Base-by-base conservation (phyloP, 2,329 filamentous ascomycete species). In the Colletotrichum sp. region DNA sequence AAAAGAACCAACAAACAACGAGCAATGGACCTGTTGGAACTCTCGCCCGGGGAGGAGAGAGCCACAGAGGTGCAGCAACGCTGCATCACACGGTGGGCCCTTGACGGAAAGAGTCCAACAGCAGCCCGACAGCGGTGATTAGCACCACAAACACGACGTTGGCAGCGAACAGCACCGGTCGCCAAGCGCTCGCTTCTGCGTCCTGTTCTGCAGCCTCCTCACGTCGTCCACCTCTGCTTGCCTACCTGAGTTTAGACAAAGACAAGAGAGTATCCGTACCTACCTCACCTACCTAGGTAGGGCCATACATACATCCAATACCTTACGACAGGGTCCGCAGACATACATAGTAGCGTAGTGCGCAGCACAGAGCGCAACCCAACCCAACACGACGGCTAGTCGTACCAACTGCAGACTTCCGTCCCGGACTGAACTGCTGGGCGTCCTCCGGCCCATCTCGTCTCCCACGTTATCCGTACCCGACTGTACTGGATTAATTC, bases 101-200 rank as follows among this genome's bases (percentile, higher is more conserved):
- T 48, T n/a, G 59, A 64, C 39, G 28, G 32, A 39, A 59, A 26
- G 34, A 30, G 63, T 63, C 64, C 63, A 68, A 68, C 64, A 65
- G 30, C 32, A 65, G 55, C 52, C 34, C 22, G 32, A 71, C 60
- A 48, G 48, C 34, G 62, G 72, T 62, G 57, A 67, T 67, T 28
- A 67, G 72, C 72, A 75, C 68, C 68, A 57, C 18, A 72, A 57
- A 64, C 57, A 72, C 63, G 39, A 30, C 18, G 62, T 59, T 34
- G 55, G 22, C 30, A 34, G 65, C 71, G 26, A 39, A 71, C 44
- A 60, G 60, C 34, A 72, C 60, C 55, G 69, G 57, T 26, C 63
- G 69, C 73, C 73, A 75, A 75, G 73, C 28, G 71, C 59, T 75
- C 73, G 73, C 70, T 75, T 68, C 73, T 65, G 64, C 73, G 32